A percentile compares a stretch with the other conserved stretches of the same genome.
Conservation (phyloP, 1,284 basidiomycete species). For the Mycena sp. region DNA sequence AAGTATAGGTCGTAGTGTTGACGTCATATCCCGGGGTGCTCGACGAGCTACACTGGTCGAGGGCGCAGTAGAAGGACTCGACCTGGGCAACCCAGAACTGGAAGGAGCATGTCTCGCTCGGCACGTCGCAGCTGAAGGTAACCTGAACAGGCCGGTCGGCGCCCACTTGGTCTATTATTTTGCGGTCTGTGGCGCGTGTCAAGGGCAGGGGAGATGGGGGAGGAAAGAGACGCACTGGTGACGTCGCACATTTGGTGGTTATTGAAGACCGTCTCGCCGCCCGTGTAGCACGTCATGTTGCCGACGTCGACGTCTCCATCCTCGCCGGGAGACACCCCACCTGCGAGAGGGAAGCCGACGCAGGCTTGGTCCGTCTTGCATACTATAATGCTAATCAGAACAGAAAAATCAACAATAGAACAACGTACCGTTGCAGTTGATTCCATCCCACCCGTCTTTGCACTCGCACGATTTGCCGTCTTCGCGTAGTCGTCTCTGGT, state of each 20-base stretch:
- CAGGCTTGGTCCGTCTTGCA: slow-evolving; percentile 88
- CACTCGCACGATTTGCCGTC: slow-evolving; percentile 86
- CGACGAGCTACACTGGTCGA: slow-evolving; percentile 73
- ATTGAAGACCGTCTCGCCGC: slow-evolving; percentile 89
- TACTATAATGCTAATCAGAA: slow-evolving; percentile 57
- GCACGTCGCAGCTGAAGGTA: slow-evolving; percentile 87
- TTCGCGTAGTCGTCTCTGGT: slow-evolving; percentile 83
- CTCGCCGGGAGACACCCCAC: slow-evolving; percentile 51
- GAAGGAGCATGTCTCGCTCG: slow-evolving; percentile 80
- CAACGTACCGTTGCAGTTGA: slow-evolving; percentile 94
- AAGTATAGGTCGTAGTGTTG: slow-evolving; percentile 82
- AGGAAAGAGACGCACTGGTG: slow-evolving; percentile 89
- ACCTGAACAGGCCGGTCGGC: slow-evolving; percentile 92
- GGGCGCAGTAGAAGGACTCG: slow-evolving; percentile 95
- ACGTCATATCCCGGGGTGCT: slow-evolving; percentile 64
- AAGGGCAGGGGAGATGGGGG: slow-evolving; percentile 6
- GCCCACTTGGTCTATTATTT: slow-evolving; percentile 65
- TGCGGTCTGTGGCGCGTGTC: slow-evolving; percentile 39
- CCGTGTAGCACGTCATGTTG: slow-evolving; percentile 95
- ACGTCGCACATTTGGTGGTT: slow-evolving; percentile 99
- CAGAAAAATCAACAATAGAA: neutral
- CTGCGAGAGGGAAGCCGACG: slow-evolving; percentile 74
- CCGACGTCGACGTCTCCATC: slow-evolving; percentile 55
- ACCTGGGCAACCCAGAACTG: slow-evolving; percentile 97
- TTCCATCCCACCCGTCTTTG: slow-evolving; percentile 93